Evolutionary conservation across 2,329 filamentous ascomycete genomes (phyloP), one percentile per base, ranked within the genome.

Genomic region (Septoria linicola): DNA sequence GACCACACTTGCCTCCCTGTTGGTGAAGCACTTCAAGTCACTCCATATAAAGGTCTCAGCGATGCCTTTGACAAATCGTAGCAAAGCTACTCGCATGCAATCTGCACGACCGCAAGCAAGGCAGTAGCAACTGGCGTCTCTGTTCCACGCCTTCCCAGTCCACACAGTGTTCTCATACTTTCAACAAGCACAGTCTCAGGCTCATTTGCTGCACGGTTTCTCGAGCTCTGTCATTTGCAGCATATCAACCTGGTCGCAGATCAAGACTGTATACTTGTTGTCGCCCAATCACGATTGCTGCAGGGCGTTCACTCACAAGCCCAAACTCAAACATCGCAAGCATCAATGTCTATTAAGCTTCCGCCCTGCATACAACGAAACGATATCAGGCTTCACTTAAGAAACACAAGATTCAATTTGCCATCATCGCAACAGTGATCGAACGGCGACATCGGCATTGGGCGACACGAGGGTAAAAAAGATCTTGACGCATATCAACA

Each of bases 331-430:
- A 46, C 11, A 37, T 25, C 31, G 32, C 43, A 36, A 46, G 44
- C 44, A 47, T 47, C 44, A 39, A 47, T 47, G 44, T 35, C 44
- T 47, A 31, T 47, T 47, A 47, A 25, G 25, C 35, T 47, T 47
- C 31, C 20, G 35, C 44, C 44, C 44, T 47, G 44, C 44, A 47
- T 47, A 47, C 35, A 21, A 32, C 44, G 44, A 47, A 47, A 47
- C 44, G 44, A 47, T 47, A 47, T 39, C 44, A 40, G 44, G 44
- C 44, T 31, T 39, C 44, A 32, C 16, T 47, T 47, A 47, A 39
- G 35, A 32, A 14, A 47, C 35, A 47, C 44, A 40, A n/a, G 35
- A 40, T 40, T 31, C 8, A 40, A 40, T 40, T 40, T 16, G 14
- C 27, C 25, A 23, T 27, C 27, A 19, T 16, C 35, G 8, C 16